phyloP scores from a whole-genome alignment of 164 flowering plant species.

The Magnolia kwangsiensis region DNA sequence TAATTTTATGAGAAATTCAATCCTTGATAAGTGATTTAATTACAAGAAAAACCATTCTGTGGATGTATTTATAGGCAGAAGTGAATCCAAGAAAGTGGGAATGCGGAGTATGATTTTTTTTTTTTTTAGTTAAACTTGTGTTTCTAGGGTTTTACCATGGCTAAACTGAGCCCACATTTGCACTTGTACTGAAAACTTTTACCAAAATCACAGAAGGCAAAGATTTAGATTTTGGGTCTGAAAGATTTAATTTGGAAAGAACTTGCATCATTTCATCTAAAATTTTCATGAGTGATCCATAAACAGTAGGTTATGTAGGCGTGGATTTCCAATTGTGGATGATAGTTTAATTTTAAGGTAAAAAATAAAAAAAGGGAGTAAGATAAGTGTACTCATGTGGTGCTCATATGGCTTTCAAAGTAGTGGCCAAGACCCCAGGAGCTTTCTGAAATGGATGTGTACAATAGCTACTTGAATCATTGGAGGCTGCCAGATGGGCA shows the following conservation, averaged over 20 bases:
- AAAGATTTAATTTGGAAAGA: background rate
- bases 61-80: background rate
- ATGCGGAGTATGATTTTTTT: background rate
- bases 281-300: background rate
- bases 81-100: background rate
- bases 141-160: too few relatives aligned
- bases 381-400: background rate
- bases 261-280: background rate
- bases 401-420: conserved; percentile 1
- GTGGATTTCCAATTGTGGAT: background rate
- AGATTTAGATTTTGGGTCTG: background rate
- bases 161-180: too few relatives aligned
- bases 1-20: too few relatives aligned
- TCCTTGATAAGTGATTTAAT: background rate
- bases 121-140: too few relatives aligned
- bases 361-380: background rate
- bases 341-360: background rate
- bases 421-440: background rate
- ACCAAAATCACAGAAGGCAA: background rate
- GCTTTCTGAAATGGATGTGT: background rate
- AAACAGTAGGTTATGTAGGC: background rate
- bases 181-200: background rate
- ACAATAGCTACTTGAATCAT: background rate
- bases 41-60: background rate
- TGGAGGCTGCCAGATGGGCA: background rate